Evolutionary conservation across 2,329 filamentous ascomycete genomes (phyloP), one percentile per base, ranked within the genome.

Genomic region (Neonectria coccinea): DNA sequence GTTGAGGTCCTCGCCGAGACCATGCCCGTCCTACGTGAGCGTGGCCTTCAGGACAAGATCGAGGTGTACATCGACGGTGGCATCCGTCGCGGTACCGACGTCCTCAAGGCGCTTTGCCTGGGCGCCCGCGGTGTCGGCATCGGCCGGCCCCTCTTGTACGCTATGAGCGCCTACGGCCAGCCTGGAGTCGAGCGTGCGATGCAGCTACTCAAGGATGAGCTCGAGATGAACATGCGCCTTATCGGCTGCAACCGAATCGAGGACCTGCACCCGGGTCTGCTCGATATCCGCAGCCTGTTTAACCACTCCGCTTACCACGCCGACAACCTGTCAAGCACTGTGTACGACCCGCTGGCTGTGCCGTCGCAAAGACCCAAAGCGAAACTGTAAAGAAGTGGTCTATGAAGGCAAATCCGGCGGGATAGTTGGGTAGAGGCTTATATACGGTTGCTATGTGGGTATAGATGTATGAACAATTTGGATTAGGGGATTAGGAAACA

Each of bases 201-300:
- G 91, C 91, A 94, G 79, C 82, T 97, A 63, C 86, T 97, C 71
- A 94, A 92, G 82, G 96, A 98, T 75, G 96, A 99, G 85, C 92
- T 99, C 88, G 94, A 97, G 83, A 98, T 98, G 95, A 96, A 95
- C 76, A 98, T 99, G 96, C 89, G 96, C 7, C 83, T 99, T 67
- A 93, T 99, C 71, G 96, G 96, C 10, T 92, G 89, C 64, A 87
- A 85, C 20, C 89, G 81, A 65, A 79, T 99, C 33, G 88, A 89
- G 39, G 89, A 99, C 71, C 81, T 99, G 67, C 92, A 92, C 67
- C 91, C 94, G 0, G 89, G 89, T 27, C 81, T 99, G 78, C 79
- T 99, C 20, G 96, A 99, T 77, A 87, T 88, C 0, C 84, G 91
- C 65, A 92, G 91, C 3, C 77, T 97, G 70, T 81, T 81, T 65